Percentiles rank a stretch among this genome's conserved stretches.
Conservation (phyloP, 1,284 basidiomycete genomes). For the Rhodotorula sp. region DNA sequence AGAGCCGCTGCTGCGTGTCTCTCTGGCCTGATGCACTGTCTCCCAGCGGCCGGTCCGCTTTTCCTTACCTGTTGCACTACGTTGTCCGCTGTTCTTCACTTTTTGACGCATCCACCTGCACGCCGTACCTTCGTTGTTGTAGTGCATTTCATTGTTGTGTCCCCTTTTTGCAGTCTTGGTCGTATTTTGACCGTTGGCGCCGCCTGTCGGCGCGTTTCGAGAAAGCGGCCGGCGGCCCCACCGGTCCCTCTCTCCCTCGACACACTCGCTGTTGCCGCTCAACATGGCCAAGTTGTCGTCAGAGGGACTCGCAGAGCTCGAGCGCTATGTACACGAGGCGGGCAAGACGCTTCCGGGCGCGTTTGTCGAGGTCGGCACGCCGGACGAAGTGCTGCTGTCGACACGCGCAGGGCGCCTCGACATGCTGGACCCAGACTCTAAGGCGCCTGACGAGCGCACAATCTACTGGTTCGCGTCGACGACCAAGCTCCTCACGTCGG, state of each 20-base stretch:
- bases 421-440: conserved; percentile 23
- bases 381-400: neutral
- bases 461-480: conserved; percentile 48
- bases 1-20: neutral
- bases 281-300: neutral
- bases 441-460: conserved; percentile 25
- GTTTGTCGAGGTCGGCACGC: neutral
- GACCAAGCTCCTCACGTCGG: conserved; percentile 47
- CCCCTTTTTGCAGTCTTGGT: no score
- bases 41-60: no score
- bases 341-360: neutral
- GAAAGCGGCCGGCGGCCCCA: neutral
- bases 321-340: neutral
- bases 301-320: neutral
- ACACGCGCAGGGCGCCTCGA: conserved; percentile 24
- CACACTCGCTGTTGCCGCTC: neutral
- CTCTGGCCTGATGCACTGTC: neutral
- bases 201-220: no score
- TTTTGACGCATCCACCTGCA: no score
- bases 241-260: neutral
- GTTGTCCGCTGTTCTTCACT: neutral
- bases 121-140: no score
- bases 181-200: no score
- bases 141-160: no score
- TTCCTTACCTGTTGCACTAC: neutral